phyloP scores from a whole-genome alignment of 352 stramenopile genomes.

The Thalassiosira mediterranea region DNA sequence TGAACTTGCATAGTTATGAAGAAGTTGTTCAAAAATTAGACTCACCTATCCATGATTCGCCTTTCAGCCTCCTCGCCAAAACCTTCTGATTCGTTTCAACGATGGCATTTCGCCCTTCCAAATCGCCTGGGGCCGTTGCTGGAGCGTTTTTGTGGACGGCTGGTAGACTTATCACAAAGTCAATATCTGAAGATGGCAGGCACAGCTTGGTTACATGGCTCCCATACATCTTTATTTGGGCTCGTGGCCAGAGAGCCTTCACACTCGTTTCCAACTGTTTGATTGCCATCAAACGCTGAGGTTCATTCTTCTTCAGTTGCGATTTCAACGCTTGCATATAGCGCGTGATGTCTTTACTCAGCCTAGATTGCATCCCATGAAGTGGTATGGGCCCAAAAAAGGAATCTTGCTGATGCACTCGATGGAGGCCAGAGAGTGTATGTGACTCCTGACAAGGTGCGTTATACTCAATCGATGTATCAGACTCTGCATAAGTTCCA shows the following conservation, averaged over 20 bases:
- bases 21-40: no score
- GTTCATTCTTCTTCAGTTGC: conserved; percentile 69
- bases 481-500: conserved; percentile 63
- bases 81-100: conserved; percentile 98
- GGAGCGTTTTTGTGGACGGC: conserved; percentile 94
- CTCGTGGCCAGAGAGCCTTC: conserved; percentile 89
- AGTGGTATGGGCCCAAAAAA: conserved; percentile 42
- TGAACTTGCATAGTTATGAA: no score
- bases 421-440: conserved; percentile 33
- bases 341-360: conserved; percentile 73
- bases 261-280: conserved; percentile 67
- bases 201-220: conserved; percentile 92
- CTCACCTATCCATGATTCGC: conserved; percentile 84
- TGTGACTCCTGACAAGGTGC: conserved; percentile 22
- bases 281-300: conserved; percentile 49
- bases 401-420: conserved; percentile 46
- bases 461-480: conserved; percentile 69
- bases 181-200: conserved; percentile 93
- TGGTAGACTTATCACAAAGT: conserved; percentile 97
- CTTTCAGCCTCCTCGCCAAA: conserved; percentile 92
- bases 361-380: conserved; percentile 69
- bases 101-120: conserved; percentile 98
- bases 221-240: conserved; percentile 95
- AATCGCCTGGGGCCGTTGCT: conserved; percentile 91
- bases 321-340: conserved; percentile 63